These are phyloP conservation scores for Vanrija humicola DNA, from an alignment of 1,284 basidiomycete species.

Conservation along the genomic window DNA sequence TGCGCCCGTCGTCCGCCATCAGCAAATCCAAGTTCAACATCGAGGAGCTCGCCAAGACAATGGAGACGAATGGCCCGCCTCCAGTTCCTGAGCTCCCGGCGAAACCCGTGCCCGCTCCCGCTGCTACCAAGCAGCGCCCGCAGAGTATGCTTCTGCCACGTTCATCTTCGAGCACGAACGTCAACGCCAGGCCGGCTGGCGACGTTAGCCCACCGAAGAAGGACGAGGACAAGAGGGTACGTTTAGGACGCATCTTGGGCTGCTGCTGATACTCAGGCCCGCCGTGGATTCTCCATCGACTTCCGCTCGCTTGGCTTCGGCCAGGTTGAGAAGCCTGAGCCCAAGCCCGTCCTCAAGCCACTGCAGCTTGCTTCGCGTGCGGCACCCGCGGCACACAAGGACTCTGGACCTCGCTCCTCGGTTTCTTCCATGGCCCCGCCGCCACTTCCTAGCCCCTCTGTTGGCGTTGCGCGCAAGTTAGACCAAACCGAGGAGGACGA, in stretches of 20 bases:
- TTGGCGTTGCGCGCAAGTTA: conserved; percentile 31
- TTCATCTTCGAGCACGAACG: too few species aligned
- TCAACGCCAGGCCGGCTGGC: not conserved
- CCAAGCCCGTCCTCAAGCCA: conserved; percentile 30
- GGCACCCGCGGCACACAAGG: not conserved
- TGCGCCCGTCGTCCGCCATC: not conserved
- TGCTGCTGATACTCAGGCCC: conserved; percentile 17
- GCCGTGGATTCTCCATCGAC: conserved; percentile 46
- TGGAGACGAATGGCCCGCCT: conserved; percentile 8
- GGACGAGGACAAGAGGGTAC: conserved; percentile 24
- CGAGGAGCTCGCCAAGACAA: conserved; percentile 7
- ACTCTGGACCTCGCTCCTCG: not conserved
- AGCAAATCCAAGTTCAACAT: conserved; percentile 4
- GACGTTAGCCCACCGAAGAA: conserved; percentile 1
- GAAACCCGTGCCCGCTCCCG: not conserved
- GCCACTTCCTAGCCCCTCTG: conserved; percentile 31
- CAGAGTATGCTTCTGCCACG: conserved; percentile 8
- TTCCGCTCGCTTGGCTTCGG: conserved; percentile 45
- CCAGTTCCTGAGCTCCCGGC: not conserved
- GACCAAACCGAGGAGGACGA: conserved; percentile 76
- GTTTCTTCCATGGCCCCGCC: not conserved
- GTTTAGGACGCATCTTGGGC: too few species aligned
- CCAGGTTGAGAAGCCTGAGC: conserved; percentile 13
- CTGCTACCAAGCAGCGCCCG: conserved; percentile 1
- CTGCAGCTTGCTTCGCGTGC: conserved; percentile 25